Base-by-base conservation (phyloP, 768 basidiomycete genomes). In the Lactifluus subvellereus region DNA sequence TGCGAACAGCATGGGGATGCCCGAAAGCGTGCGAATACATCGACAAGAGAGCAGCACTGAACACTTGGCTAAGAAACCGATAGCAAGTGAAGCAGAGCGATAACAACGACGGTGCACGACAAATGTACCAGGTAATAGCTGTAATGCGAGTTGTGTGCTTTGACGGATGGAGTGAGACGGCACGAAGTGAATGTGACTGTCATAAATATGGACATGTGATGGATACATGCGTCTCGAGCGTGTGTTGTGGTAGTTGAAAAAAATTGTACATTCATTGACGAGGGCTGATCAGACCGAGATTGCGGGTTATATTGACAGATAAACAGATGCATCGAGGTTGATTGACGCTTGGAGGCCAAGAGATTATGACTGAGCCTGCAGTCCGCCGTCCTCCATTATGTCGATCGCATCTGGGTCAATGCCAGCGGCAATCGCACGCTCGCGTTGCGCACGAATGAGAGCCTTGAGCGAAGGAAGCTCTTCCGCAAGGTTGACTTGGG, bases 381-480 rank as follows among this genome's bases (percentile, higher is more conserved):
- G 57, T 13, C 57, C 59, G 42, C 58, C 63, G 14, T 59, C 63
- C 54, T 60, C 59, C 59, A 64, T 64, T 13, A 64, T 64, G 22
- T 64, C 58, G 49, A 64, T 64, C 50, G 64, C 62, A 33, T 68
- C 65, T 43, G 67, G 67, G 59, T 68, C 67, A n/a, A 68, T 57
- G 27, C 67, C 67, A 5, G 57, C 65, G 5, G 60, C 66, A 51
- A 68, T 61, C 35, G 67, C 67, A 16, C 67, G 67, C 58, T 57
- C 71, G 35, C 69, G 70, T 33, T 69, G 67, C 30, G 71, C 72
- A 56, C 80, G 79, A 67, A 84, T 83, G 60, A 82, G 77, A 6
- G 77, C 82, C 72, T 86, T 88, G 40, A 90, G 70, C 37, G 74
- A 75, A 2, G 81, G 79, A 9, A 92, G 77, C 67, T 89, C 87